phyloP scores from a whole-genome alignment of 306 rosid genomes.

The Pyrus betulifolia region DNA sequence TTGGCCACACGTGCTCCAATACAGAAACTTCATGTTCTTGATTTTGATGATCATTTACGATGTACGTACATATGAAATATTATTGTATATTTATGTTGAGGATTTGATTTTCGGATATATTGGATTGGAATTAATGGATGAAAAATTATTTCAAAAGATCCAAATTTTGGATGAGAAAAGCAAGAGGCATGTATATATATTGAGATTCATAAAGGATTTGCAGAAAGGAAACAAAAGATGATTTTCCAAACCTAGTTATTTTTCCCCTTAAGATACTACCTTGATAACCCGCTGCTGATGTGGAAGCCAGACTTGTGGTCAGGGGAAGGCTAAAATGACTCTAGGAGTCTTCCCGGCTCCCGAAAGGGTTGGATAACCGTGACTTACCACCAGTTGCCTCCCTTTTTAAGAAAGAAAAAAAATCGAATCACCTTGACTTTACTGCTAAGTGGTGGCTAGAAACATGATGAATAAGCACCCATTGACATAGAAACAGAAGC shows the following conservation, averaged over 20 bases:
- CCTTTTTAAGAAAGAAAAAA: no score
- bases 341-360: no score
- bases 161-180: no score
- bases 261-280: no score
- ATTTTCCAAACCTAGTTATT: background rate
- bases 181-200: background rate
- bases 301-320: no score
- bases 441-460: background rate
- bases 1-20: no score
- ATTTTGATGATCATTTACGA: background rate
- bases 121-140: background rate
- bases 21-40: background rate
- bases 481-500: background rate
- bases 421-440: background rate
- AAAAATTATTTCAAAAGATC: background rate
- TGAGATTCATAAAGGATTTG: background rate
- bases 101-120: background rate
- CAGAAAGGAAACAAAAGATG: background rate
- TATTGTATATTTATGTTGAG: background rate
- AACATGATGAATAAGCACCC: background rate
- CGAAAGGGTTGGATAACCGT: no score
- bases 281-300: background rate
- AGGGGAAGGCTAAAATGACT: no score
- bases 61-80: no score
- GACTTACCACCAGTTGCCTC: rapidly evolving